phyloP scores from a whole-genome alignment of 352 stramenopile genomes.

The Saprolegnia diclina region DNA sequence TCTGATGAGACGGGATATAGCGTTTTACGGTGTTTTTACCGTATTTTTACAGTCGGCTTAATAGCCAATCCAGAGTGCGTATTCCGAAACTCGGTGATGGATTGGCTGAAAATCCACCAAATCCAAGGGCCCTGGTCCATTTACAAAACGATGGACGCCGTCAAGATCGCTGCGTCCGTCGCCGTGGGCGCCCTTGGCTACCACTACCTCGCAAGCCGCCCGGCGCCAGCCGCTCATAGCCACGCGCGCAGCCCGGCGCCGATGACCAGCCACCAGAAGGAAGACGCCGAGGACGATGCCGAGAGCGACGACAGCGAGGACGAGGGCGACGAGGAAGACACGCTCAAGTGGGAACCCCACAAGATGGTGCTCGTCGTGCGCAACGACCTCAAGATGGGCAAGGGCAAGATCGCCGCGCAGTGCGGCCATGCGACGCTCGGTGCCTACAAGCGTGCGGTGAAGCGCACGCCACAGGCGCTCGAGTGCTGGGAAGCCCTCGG shows the following conservation, averaged over 20 bases:
- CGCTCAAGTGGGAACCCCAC: slow-evolving; percentile 55
- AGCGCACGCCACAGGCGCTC: slow-evolving; percentile 62
- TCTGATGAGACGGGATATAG: too few species aligned
- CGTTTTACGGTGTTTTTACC: too few species aligned
- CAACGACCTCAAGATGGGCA: slow-evolving; percentile 94
- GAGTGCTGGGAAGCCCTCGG: slow-evolving; percentile 75
- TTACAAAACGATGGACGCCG: neutral
- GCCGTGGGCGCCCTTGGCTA: neutral
- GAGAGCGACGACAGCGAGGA: slow-evolving; percentile 40
- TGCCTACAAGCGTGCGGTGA: slow-evolving; percentile 90
- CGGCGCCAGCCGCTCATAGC: neutral
- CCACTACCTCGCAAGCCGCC: neutral
- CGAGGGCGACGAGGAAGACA: slow-evolving; percentile 61
- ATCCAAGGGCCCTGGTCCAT: neutral
- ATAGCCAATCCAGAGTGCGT: neutral
- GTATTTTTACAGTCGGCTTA: too few species aligned
- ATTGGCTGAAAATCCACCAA: neutral
- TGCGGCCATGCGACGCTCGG: slow-evolving; percentile 90
- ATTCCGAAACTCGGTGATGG: neutral
- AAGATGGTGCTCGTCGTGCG: slow-evolving; percentile 95
- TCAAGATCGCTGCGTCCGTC: neutral
- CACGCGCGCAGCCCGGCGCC: neutral
- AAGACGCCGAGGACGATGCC: slow-evolving; percentile 30
- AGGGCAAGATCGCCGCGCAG: slow-evolving; percentile 86
- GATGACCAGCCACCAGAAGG: slow-evolving; percentile 22